Evolutionary conservation across 495 filamentous ascomycete genomes (phyloP), one percentile per base, ranked within the genome.

Genomic region (Cercophora sp.): DNA sequence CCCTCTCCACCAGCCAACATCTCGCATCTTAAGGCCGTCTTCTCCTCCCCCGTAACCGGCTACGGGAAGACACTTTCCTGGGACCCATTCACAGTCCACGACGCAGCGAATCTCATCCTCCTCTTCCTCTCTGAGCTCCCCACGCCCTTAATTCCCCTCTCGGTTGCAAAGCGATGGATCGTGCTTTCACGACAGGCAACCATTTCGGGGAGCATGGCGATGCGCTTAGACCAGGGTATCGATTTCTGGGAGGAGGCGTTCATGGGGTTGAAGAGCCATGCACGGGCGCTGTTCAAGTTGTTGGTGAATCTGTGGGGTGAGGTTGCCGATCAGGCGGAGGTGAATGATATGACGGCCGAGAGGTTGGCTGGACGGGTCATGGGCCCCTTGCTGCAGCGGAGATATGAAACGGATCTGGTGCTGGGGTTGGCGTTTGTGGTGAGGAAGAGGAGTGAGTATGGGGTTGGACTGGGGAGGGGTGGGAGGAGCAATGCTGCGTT

Each of bases 181-280:
- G 20, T 24, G 40, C 20, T 43, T 18, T 43, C 40, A 13, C 18
- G 40, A 11, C 40, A 43, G 11, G 40, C 40, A 6, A 43, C 40
- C 20, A 43, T 43, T n/a, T n/a, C 19, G 19, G 40, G 40, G 6
- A 10, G 6, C 5, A 8, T 43, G 20, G 40, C 40, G 40, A 8
- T 43, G 32, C 57, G 71, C 13, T 50, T 71, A 0, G 73, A 76
- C 42, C 64, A 70, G 50, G 71, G 70, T 15, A 68, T 76, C 16
- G 70, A 74, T 36, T 76, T 76, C 36, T 76, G 73, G 73, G 73
- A 76, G 56, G 73, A 76, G 57, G 67, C 73, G 19, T 50, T 76
- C 5, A 60, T 58, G 31, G 71, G 70, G 1, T 60, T 74, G 3
- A 62, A 61, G 25, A 71, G 73, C 1, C 64, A 65, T 2, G 54